Base-by-base conservation (phyloP, 1,139 yeast genomes). In the Debaryomyces subglobosus region DNA sequence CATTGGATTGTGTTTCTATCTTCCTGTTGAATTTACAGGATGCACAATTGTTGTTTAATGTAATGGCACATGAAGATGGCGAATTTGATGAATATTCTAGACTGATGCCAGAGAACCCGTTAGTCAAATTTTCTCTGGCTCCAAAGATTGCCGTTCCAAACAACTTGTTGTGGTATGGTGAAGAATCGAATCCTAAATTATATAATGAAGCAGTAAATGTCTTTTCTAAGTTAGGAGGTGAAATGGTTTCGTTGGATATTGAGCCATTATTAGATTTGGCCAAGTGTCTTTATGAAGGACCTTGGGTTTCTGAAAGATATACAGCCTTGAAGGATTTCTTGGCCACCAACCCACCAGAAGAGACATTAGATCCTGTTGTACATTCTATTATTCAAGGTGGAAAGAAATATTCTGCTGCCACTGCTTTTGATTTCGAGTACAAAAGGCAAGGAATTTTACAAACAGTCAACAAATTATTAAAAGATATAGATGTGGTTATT, bases 271-370 rank as follows among this genome's bases (percentile, higher is more conserved):
- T 88, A 53, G 88, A 86, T 42, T 77, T 94, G 52, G 99, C 98
- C n/a, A 81, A 81, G 56, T 86, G 94, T 62, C 78, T 94, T 39
- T 94, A 94, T 66, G 97, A 92, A 61, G 99, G 99, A 49, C 89
- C 98, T n/a, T 94, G 99, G 99, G 98, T 94, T 9, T 89, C 96
- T 24, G 99, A 94, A 72, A 82, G 99, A 57, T 91, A 84, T 69
- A 82, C 90, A 53, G 97, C 97, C 16, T 81, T 84, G 36, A 81
- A 82, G 57, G 89, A 86, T 36, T 89, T 91, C 61, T 76, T 89
- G 49, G 79, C 76, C n/a, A 72, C 89, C 16, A 79, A 84, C 57
- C 92, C 94, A n/a, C 89, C 94, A 30, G 79, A 72, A 41, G 74
- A 78, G 37, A 73, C 83, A 48, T 74, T 92, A 61, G 97, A 94